A percentile compares a stretch with the other conserved stretches of the same genome.
These are phyloP conservation scores for Marchantia polymorpha DNA, from an alignment of 225 moss, liverwort and hornwort species.

Conservation along the genomic window DNA sequence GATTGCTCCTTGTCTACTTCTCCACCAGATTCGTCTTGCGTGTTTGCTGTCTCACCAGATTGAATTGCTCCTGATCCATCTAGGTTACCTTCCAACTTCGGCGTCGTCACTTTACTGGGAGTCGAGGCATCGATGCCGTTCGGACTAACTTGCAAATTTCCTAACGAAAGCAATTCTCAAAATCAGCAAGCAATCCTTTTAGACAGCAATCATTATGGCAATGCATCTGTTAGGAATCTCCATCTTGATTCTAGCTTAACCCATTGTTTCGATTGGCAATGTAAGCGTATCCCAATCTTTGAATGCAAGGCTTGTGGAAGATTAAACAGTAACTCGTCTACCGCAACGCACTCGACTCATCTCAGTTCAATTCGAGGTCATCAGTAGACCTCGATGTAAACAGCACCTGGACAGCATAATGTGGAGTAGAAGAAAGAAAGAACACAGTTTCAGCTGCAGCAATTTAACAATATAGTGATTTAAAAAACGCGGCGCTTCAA, in stretches of 20 bases:
- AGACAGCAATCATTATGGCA: background rate
- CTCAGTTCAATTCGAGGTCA: background rate
- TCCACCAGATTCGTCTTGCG: slow-evolving; percentile 3
- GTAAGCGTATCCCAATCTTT: background rate
- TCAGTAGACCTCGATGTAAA: background rate
- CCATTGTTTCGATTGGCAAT: background rate
- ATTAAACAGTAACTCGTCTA: background rate
- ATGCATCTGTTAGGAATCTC: background rate
- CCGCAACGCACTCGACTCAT: background rate
- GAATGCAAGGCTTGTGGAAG: background rate
- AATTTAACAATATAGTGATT: background rate
- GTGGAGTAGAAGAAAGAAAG: background rate
- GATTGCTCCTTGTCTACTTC: slow-evolving; percentile 20
- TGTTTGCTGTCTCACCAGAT: slow-evolving; percentile 19
- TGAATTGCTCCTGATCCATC: slow-evolving; percentile 21
- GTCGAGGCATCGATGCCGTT: slow-evolving; percentile 20
- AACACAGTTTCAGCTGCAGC: background rate
- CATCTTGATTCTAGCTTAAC: background rate
- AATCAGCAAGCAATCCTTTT: background rate
- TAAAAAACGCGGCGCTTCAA: slow-evolving; percentile 6
- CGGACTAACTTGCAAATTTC: slow-evolving; percentile 24
- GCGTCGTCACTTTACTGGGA: slow-evolving; percentile 30
- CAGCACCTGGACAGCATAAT: background rate
- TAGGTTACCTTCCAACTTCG: slow-evolving; percentile 42
- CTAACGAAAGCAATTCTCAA: background rate